Evolutionary conservation across 257 asterid species (phyloP), one percentile per base, ranked within the genome.

Genomic region (Cinchona pubescens): DNA sequence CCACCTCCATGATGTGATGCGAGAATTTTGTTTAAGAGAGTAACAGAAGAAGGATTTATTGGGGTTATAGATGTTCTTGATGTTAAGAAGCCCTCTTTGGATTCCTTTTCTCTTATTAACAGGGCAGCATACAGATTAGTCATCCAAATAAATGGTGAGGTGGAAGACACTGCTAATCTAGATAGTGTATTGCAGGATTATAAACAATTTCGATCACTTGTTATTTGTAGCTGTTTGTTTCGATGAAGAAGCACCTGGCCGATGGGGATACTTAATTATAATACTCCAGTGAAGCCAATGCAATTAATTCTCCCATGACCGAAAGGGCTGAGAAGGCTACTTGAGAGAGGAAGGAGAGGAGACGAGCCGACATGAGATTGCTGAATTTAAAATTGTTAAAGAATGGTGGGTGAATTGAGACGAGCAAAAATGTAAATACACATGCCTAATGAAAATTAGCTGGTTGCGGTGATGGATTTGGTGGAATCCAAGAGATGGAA

Each of bases 1-100:
- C 13, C 64, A 61, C 5, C 83, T 80, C n/a, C 83, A 79, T 49
- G 83, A 79, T 71, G 30, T 79, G 61, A 64, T 79, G 80, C 73
- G 69, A 29, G 80, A 79, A 10, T 37, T 80, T 14, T 80, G 83
- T 55, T 51, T 80, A 45, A 56, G 11, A 79, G 67, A 61, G 79
- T 46, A 15, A 37, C 23, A 58, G 67, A 79, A 61, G 64, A 75
- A 29, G 55, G 60, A 27, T 80, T 80, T 46, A 25, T 51, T 6
- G 4, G 63, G 25, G 37, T 62, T 19, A 18, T 72, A 1, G 64
- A 66, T 32, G 0, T n/a, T 40, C n/a, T 19, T 3, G 25, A 3
- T 69, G 16, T 18, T 5, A 34, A 51, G 13, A 32, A 43, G 35
- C 14, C 74, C 4, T 2, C 8, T 11, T 5, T 46, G 74, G 74